Base-by-base conservation (phyloP, 257 asterid genomes). In the Solanum bukasovii region DNA sequence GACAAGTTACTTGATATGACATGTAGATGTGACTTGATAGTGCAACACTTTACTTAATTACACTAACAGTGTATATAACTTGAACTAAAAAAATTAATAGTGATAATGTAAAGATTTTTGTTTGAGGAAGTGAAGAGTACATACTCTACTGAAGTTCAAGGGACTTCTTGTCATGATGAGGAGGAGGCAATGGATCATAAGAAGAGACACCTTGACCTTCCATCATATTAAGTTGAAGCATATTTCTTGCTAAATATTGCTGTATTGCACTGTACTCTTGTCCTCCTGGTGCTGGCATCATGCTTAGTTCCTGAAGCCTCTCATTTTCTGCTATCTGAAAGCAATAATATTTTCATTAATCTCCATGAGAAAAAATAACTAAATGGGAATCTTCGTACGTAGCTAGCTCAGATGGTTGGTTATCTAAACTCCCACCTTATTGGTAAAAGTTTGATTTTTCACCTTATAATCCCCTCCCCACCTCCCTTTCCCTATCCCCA, bases 181-280 rank as follows among this genome's bases (percentile, higher is more conserved):
- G 82, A 16, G 89, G 91, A 20, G 89, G 83, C 59, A 91, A 33
- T 27, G 93, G 91, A 86, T 91, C 91, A 87, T 91, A 94, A 18
- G 92, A 88, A 86, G 95, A 16, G 34, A 86, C 84, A 10, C 73
- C 87, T 13, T 74, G 82, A 18, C 87, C 93, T 63, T 96, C 99
- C 94, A 94, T 94, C 96, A 95, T 93, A 88, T 94, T 95, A 49
- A 96, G 92, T 34, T 95, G 98, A 56, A 94, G 94, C 91, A 92
- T 84, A 34, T 91, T 93, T 7, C 96, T 90, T 34, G 98, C 95
- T 23, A 92, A 87, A 86, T 92, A 96, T 8, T 94, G 93, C 71
- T 96, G 96, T 85, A 95, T 93, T 5, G 92, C 94, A 31, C 86
- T 87, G 87, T 91, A 95, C 25, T 96, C 98, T 73, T 94, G 96